phyloP scores from a whole-genome alignment of 2,329 filamentous ascomycete genomes.

The Epichloe festucae region DNA sequence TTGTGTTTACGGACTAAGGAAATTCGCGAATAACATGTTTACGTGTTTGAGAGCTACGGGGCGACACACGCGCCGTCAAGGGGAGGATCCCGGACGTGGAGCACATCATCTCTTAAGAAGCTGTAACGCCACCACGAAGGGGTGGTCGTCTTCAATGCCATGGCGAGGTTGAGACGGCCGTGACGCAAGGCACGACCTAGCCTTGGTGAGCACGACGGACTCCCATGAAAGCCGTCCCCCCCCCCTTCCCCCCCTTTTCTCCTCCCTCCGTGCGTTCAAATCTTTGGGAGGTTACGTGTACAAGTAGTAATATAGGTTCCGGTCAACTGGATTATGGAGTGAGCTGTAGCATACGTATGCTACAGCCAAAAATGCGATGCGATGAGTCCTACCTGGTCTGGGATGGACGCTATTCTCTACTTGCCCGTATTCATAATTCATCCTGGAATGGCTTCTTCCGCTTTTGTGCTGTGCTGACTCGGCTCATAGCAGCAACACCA shows the following conservation, averaged over 20 bases:
- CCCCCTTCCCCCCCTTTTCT: too few species aligned
- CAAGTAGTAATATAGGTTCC: conserved; percentile 3
- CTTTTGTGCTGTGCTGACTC: not conserved
- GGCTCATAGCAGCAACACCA: too few species aligned
- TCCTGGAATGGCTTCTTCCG: not conserved
- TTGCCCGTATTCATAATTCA: too few species aligned
- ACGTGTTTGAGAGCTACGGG: not conserved
- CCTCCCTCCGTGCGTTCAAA: not conserved
- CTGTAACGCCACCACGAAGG: not conserved
- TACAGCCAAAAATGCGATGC: not conserved
- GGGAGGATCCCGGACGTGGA: not conserved
- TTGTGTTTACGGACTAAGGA: conserved; percentile 2
- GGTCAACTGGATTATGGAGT: conserved; percentile 1
- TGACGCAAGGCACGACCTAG: not conserved
- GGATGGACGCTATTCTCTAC: too few species aligned
- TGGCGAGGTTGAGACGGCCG: not conserved
- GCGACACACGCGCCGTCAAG: not conserved
- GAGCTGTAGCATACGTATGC: not conserved
- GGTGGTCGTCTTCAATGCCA: not conserved
- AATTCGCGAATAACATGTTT: conserved; percentile 1
- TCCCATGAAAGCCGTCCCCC: not conserved
- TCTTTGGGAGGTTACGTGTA: conserved; percentile 1
- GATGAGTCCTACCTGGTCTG: not conserved
- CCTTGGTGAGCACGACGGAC: not conserved
- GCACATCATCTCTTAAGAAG: not conserved